phyloP scores from a whole-genome alignment of 805 yeast species.

The Cephaloascus fragrans region DNA sequence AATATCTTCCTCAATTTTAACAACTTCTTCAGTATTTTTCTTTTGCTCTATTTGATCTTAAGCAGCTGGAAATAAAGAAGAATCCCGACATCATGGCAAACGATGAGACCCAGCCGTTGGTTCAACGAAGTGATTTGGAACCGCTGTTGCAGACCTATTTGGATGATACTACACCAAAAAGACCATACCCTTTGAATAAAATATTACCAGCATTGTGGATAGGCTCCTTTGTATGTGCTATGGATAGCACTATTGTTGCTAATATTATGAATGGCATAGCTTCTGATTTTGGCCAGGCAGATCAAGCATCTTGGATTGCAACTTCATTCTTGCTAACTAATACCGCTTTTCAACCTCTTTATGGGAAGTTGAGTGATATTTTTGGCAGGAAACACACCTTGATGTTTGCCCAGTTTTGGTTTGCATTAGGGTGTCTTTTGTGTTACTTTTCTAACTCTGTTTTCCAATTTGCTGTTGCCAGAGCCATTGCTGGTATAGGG shows the following conservation, averaged over 20 bases:
- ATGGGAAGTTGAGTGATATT: constrained; percentile 63
- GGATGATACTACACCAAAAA: too few species aligned
- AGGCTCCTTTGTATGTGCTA: constrained; percentile 40
- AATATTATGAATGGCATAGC: constrained; percentile 52
- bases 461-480: constrained; percentile 32
- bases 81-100: too few species aligned
- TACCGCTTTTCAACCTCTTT: constrained; percentile 66
- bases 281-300: constrained; percentile 43
- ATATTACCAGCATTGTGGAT: constrained; percentile 28
- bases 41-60: too few species aligned
- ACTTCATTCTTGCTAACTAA: constrained; percentile 60
- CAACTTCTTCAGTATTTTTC: too few species aligned
- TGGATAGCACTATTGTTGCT: constrained; percentile 54
- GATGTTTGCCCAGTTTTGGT: constrained; percentile 30
- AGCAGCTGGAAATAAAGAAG: too few species aligned
- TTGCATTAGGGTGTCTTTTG: constrained; percentile 33
- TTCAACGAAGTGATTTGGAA: too few species aligned
- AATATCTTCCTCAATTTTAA: too few species aligned
- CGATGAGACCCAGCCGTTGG: too few species aligned
- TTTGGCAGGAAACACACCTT: constrained; percentile 42
- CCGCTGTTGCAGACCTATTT: too few species aligned
- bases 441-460: constrained; percentile 32
- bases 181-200: constrained; percentile 5
- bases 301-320: constrained; percentile 58
- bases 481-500: constrained; percentile 53